These are phyloP conservation scores for Geotrichum reessii DNA, from an alignment of 1,139 yeast species.

Conservation along the genomic window DNA sequence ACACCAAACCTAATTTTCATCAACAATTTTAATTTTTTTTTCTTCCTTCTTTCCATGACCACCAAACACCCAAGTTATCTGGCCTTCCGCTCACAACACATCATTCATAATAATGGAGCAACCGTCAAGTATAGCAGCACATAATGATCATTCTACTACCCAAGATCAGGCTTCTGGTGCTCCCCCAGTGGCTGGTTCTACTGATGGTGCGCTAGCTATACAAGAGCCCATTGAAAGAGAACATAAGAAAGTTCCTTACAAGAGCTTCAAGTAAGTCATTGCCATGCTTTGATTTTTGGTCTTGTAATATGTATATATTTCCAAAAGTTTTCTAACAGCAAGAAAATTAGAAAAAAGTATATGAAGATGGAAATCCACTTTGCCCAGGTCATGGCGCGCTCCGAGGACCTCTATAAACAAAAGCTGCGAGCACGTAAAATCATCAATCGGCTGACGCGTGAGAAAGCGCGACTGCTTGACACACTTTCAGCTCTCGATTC, in stretches of 20 bases:
- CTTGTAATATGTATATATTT: too few relatives aligned
- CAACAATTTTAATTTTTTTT: too few relatives aligned
- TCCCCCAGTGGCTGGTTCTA: background rate
- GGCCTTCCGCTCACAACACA: too few relatives aligned
- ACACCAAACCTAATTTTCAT: too few relatives aligned
- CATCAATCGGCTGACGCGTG: constrained; percentile 26
- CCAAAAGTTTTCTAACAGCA: too few relatives aligned
- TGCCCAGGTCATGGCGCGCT: constrained; percentile 23
- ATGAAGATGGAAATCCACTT: constrained; percentile 27
- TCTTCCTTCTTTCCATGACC: too few relatives aligned
- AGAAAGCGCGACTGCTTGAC: constrained; percentile 26
- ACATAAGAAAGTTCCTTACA: constrained; percentile 17
- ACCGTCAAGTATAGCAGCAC: background rate
- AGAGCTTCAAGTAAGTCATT: constrained; percentile 17
- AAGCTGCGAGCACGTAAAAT: constrained; percentile 22
- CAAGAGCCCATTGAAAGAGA: background rate
- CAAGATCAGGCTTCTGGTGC: background rate
- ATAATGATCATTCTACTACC: background rate
- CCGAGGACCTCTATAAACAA: constrained; percentile 26
- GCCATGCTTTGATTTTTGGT: too few relatives aligned
- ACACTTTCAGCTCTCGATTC: constrained; percentile 23
- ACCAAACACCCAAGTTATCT: too few relatives aligned
- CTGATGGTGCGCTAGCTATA: background rate
- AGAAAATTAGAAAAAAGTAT: constrained; percentile 24
- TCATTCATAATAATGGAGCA: background rate